Percentiles rank a stretch among this genome's conserved stretches.
Evolutionary conservation across 225 moss, liverwort and hornwort genomes (phyloP).

Genomic region (Climacium dendroides): DNA sequence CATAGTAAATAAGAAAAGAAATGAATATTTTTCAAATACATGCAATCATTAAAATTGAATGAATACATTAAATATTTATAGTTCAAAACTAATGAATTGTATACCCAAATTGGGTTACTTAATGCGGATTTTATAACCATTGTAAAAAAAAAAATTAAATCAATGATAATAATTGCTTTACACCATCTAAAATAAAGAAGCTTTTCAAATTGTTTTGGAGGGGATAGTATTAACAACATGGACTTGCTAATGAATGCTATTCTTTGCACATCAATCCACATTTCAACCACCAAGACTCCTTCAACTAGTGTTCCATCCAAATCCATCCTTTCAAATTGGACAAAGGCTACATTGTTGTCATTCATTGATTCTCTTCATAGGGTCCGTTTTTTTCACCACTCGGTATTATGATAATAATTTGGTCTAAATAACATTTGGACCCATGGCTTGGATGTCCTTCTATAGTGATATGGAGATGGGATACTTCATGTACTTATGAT

Average conservation of each 20-base stretch:
- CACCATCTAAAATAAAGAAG: not conserved
- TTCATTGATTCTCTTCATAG: no score
- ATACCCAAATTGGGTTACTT: not conserved
- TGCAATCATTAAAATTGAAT: not conserved
- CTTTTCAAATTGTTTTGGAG: not conserved
- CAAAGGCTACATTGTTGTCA: not conserved
- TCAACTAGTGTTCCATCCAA: not conserved
- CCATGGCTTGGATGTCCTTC: not conserved
- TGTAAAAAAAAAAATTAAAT: not conserved
- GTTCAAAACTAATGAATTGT: not conserved
- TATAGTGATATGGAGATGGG: not conserved
- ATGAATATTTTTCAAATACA: not conserved
- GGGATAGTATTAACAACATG: not conserved
- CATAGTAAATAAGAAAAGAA: not conserved
- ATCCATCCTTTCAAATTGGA: not conserved
- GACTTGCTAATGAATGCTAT: not conserved
- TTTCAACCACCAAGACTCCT: no score
- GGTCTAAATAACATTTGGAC: not conserved
- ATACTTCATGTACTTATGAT: not conserved
- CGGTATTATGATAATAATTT: not conserved
- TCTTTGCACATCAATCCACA: not conserved
- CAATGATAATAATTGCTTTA: not conserved
- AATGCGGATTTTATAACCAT: no score
- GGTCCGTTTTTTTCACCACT: rapidly evolving
- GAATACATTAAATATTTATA: not conserved